Conservation (phyloP, 2,329 filamentous ascomycete species). For the Coniochaeta hoffmannii region DNA sequence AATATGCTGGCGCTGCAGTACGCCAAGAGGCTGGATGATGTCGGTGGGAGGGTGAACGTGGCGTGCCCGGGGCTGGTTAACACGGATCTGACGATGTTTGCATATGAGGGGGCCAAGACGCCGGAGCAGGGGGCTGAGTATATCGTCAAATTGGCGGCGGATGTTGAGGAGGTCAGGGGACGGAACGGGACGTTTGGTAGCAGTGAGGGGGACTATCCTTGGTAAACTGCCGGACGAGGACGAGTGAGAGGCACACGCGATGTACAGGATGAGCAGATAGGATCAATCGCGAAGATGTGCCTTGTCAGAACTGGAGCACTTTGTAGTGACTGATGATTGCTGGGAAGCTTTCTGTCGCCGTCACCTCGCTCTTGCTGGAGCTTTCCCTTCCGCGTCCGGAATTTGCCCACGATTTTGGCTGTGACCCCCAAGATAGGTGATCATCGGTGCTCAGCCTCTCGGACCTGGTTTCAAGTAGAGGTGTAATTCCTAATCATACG, state of each 20-base stretch:
- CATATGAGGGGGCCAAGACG: neutral
- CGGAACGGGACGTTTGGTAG: neutral
- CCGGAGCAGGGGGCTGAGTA: conserved; percentile 1
- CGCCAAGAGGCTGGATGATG: conserved; percentile 19
- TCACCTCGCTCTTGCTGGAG: too few relatives aligned
- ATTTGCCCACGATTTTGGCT: too few relatives aligned
- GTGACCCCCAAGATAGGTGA: too few relatives aligned
- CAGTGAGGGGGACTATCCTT: neutral
- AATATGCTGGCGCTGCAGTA: conserved; percentile 31
- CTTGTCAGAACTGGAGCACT: too few relatives aligned
- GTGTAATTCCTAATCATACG: too few relatives aligned
- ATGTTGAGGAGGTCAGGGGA: neutral
- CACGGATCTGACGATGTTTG: conserved; percentile 16
- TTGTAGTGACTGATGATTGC: too few relatives aligned
- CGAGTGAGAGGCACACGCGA: neutral
- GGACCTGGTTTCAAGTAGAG: too few relatives aligned
- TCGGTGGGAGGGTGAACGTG: conserved; percentile 24
- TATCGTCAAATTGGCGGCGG: neutral
- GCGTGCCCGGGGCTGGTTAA: conserved; percentile 29
- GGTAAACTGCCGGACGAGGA: neutral
- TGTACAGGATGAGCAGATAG: too few relatives aligned
- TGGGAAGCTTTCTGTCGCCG: too few relatives aligned
- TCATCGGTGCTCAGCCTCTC: too few relatives aligned
- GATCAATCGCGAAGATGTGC: too few relatives aligned
- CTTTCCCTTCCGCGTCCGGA: too few relatives aligned